Base-by-base conservation (phyloP, 1,284 basidiomycete species). In the Coriolopsis trogii region DNA sequence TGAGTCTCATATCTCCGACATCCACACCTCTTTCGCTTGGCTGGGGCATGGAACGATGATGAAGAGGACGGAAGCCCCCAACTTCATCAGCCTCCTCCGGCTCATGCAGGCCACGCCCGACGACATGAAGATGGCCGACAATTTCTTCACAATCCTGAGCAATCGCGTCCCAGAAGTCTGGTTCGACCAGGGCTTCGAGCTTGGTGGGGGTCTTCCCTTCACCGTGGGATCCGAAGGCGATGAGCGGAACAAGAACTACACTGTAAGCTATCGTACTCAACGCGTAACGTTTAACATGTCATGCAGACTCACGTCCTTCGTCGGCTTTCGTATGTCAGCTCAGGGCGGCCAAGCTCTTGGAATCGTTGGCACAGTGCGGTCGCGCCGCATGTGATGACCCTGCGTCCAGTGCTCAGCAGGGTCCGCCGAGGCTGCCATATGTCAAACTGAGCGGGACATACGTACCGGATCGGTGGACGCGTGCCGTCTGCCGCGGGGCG, bases 81-180 rank as follows among this genome's bases (percentile, higher is more conserved):
- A 73, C 13, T 88, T 87, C 61, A 65, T 87, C 6, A 63, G 66
- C 12, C 68, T 85, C 20, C 67, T 87, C 59, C 61, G 69, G 3
- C 26, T 42, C 7, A 65, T 86, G 33, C 70, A 78, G 33, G 66
- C 74, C 29, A 70, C 78, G 0, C 65, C 73, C 3, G 80, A 81
- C 34, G 78, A 85, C 58, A 69, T 74, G 61, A 75, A 78, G 56
- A 87, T 86, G 84, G 82, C 84, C 1, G 86, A 89, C 62, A 88
- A 87, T 57, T 87, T 86, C 59, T 88, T 79, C 62, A 74, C 83
- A 4, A 71, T 88, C 46, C 67, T 88, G 43, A 71, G 70, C 48
- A 87, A 87, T 55, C 60, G 66, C 23, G 62, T 73, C 13, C 73
- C 77, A 1, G 76, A 80, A 55, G 64, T 75, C 15, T 87, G 85